Evolutionary conservation across 768 basidiomycete species (phyloP).

Genomic region (Tulasnella sp.): DNA sequence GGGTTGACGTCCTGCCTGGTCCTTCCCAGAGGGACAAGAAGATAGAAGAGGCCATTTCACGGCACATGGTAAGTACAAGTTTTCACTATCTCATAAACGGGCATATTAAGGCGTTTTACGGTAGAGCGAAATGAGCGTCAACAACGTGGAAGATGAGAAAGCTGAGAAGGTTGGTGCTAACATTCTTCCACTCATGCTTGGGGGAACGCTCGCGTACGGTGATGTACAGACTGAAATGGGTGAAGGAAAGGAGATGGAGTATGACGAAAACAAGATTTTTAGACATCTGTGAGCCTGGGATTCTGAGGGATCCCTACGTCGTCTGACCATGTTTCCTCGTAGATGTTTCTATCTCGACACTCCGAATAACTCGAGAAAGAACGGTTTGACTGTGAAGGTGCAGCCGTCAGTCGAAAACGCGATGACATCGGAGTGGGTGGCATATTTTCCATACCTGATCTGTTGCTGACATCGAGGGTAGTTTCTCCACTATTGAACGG

Average conservation of each 20-base stretch:
- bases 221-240: slow-evolving; percentile 44
- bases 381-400: slow-evolving; percentile 48
- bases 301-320: not conserved
- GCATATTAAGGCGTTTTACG: too few relatives aligned
- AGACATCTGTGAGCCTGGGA: slow-evolving; percentile 51
- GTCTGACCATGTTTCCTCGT: slow-evolving; percentile 12
- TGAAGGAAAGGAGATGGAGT: slow-evolving; percentile 59
- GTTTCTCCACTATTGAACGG: not conserved
- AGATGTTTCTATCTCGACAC: slow-evolving; percentile 88
- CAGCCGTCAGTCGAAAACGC: slow-evolving; percentile 28
- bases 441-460: not conserved
- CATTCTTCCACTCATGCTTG: too few relatives aligned
- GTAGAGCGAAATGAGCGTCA: slow-evolving; percentile 6
- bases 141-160: not conserved
- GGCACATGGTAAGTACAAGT: not conserved
- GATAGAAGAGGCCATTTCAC: slow-evolving; percentile 8
- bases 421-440: slow-evolving; percentile 41
- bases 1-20: slow-evolving; percentile 44
- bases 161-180: too few relatives aligned
- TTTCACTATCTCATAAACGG: not conserved
- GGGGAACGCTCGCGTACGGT: too few relatives aligned
- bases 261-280: slow-evolving; percentile 70
- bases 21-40: slow-evolving; percentile 20
- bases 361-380: slow-evolving; percentile 51
- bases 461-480: not conserved